phyloP scores from a whole-genome alignment of 495 filamentous ascomycete genomes.

The Umbilicaria muhlenbergii region DNA sequence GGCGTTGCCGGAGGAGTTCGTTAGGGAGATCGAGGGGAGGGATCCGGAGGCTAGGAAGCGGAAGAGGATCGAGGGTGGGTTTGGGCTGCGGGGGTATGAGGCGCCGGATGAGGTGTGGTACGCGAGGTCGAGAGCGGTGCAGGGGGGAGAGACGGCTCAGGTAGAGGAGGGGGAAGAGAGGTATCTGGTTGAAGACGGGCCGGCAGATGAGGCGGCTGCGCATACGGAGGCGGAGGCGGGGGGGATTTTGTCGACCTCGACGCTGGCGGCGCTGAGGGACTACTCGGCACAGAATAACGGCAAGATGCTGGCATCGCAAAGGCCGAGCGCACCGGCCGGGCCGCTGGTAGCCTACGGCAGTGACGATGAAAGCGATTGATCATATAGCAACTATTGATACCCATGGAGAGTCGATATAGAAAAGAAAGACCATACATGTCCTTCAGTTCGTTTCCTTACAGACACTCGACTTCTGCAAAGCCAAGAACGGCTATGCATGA shows the following conservation, averaged over 20 bases:
- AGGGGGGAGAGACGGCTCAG: conserved; percentile 24
- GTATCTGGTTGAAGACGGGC: conserved; percentile 23
- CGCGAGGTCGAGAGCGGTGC: conserved; percentile 40
- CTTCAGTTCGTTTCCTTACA: no score
- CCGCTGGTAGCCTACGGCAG: conserved; percentile 83
- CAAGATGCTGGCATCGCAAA: conserved; percentile 20
- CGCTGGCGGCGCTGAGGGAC: conserved; percentile 54
- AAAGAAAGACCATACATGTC: no score
- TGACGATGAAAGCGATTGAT: conserved; percentile 59
- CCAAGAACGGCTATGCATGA: no score
- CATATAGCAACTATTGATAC: no score
- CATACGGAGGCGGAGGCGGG: conserved; percentile 19
- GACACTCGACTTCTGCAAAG: no score
- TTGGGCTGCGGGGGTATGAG: conserved; percentile 83
- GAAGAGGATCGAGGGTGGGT: conserved; percentile 77
- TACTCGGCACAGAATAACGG: conserved; percentile 13
- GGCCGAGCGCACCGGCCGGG: conserved; percentile 33
- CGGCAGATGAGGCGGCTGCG: conserved; percentile 1
- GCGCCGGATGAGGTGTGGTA: conserved; percentile 92
- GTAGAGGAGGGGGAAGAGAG: conserved; percentile 24
- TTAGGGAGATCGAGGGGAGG: conserved; percentile 85
- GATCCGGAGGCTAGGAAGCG: conserved; percentile 75
- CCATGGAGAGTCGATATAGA: no score
- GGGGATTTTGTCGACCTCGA: conserved; percentile 69
- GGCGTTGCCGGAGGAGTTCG: conserved; percentile 81